Conservation (phyloP, 345 rosid genomes). For the Salix udensis region DNA sequence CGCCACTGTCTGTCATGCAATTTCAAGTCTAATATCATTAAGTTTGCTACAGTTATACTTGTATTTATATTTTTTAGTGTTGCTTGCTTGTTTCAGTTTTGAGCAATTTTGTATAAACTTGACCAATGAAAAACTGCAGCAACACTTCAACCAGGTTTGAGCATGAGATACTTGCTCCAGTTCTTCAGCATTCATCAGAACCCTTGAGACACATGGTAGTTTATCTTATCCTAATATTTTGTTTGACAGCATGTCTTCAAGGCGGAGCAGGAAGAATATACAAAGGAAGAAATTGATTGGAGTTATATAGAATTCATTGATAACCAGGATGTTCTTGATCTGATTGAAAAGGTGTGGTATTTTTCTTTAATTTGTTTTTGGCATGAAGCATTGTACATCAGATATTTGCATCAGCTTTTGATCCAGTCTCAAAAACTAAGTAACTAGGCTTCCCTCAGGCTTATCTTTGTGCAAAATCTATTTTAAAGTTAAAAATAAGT, state of each 20-base stretch:
- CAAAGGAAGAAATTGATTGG: conserved; percentile 95
- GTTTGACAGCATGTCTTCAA: conserved; percentile 88
- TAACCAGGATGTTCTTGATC: conserved; percentile 89
- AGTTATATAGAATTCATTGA: conserved; percentile 97
- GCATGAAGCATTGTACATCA: neutral
- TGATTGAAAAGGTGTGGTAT: conserved; percentile 76
- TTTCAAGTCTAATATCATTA: neutral
- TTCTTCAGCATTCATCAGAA: conserved; percentile 13
- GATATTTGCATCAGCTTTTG: neutral
- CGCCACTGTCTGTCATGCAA: neutral
- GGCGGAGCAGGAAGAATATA: conserved; percentile 99
- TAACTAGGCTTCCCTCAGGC: neutral
- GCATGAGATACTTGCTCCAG: neutral
- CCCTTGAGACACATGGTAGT: neutral
- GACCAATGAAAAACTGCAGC: conserved; percentile 99
- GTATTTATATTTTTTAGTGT: conserved; percentile 13
- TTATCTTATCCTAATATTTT: neutral
- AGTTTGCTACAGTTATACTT: conserved; percentile 13
- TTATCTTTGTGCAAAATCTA: neutral
- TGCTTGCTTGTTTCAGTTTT: conserved; percentile 55
- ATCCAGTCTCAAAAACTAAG: neutral
- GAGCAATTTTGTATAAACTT: conserved; percentile 98
- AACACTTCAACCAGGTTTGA: conserved; percentile 94
- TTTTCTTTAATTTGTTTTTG: conserved; percentile 5
- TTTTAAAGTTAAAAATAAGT: no score